Evolutionary conservation across 257 asterid genomes (phyloP).

Genomic region (Oldenlandia corymbosa): DNA sequence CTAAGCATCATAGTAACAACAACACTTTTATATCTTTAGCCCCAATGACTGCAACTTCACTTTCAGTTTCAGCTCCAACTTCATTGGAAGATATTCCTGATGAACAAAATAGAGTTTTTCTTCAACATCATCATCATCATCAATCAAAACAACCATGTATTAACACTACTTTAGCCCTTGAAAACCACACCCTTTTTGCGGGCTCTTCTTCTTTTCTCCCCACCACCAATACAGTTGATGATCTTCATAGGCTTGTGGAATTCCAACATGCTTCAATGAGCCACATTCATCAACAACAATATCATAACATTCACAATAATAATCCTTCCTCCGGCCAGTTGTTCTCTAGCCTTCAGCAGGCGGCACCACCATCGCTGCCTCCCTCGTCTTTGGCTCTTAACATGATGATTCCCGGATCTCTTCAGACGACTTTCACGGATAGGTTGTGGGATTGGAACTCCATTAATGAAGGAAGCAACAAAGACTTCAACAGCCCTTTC

Average conservation of each 20-base stretch:
- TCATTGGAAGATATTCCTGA: slow-evolving; percentile 13
- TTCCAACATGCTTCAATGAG: slow-evolving; percentile 27
- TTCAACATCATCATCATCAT: slow-evolving; percentile 19
- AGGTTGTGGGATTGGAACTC: slow-evolving; percentile 85
- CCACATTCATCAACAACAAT: slow-evolving; percentile 21
- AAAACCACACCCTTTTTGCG: slow-evolving; percentile 24
- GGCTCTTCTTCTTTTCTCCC: slow-evolving; percentile 21
- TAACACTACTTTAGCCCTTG: slow-evolving; percentile 14
- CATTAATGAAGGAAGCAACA: slow-evolving; percentile 24
- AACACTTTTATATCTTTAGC: slow-evolving; percentile 27
- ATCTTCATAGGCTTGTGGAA: slow-evolving; percentile 64
- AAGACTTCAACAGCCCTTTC: slow-evolving; percentile 26
- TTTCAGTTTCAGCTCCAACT: slow-evolving; percentile 16
- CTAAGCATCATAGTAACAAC: slow-evolving; percentile 22
- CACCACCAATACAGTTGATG: slow-evolving; percentile 32
- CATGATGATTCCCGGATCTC: slow-evolving; percentile 29
- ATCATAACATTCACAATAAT: slow-evolving; percentile 21
- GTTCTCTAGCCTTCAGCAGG: slow-evolving; percentile 30
- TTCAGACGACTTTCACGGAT: slow-evolving; percentile 41
- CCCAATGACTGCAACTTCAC: slow-evolving; percentile 20
- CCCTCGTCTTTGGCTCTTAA: slow-evolving; percentile 21
- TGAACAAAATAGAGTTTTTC: slow-evolving; percentile 19
- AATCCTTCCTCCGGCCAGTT: slow-evolving; percentile 34
- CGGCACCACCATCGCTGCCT: neutral
- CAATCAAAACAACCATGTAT: slow-evolving; percentile 21